phyloP scores from a whole-genome alignment of 2,329 filamentous ascomycete genomes.

The Aspergillus phoenicis region DNA sequence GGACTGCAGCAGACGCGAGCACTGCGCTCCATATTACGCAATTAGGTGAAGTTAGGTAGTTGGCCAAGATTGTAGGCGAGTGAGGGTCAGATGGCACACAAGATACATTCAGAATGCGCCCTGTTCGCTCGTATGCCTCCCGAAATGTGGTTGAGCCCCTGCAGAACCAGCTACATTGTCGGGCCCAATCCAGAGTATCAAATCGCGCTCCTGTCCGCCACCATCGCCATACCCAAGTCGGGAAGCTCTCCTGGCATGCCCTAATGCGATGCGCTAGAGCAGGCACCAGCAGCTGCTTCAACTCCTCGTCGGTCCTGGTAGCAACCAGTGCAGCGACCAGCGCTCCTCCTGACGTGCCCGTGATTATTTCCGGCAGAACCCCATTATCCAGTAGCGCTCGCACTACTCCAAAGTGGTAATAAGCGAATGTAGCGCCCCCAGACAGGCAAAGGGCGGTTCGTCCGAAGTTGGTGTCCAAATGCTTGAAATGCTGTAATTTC shows the following conservation, averaged over 20 bases:
- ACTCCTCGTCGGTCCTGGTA: constrained; percentile 87
- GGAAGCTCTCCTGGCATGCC: constrained; percentile 77
- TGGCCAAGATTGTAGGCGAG: constrained; percentile 86
- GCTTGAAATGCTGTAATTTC: constrained; percentile 82
- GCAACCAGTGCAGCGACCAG: constrained; percentile 84
- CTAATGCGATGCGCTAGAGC: constrained; percentile 82
- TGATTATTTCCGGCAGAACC: constrained; percentile 88
- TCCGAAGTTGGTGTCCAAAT: constrained; percentile 86
- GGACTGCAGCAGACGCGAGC: constrained; percentile 89
- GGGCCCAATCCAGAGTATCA: constrained; percentile 89
- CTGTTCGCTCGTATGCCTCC: constrained; percentile 91
- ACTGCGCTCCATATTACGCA: constrained; percentile 99
- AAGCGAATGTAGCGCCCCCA: constrained; percentile 91
- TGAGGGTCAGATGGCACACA: constrained; percentile 96
- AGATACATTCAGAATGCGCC: constrained; percentile 90
- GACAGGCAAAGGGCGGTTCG: constrained; percentile 90
- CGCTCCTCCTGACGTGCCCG: constrained; percentile 92
- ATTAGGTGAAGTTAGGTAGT: constrained; percentile 92
- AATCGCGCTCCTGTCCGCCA: constrained; percentile 92
- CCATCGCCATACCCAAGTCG: constrained; percentile 80
- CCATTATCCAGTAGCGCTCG: constrained; percentile 85
- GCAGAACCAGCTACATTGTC: constrained; percentile 83
- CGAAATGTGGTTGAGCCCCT: constrained; percentile 89
- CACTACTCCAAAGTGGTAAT: constrained; percentile 93
- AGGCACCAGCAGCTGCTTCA: constrained; percentile 81